Conservation (phyloP, 352 stramenopile genomes). For the Blastocystis sp. region DNA sequence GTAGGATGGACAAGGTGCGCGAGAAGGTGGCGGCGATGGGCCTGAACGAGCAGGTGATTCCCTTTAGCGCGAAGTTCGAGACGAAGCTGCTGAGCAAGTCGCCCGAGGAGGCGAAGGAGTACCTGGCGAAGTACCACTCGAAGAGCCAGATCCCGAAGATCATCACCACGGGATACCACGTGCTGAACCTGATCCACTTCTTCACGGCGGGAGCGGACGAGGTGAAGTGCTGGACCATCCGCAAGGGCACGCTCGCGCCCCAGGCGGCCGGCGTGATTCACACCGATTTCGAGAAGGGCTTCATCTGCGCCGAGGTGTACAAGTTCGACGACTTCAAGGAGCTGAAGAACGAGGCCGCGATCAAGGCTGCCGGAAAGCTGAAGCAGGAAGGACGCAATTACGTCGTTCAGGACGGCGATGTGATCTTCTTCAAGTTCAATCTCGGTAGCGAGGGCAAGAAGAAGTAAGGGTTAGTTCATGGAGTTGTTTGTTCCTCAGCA, state of each 20-base stretch:
- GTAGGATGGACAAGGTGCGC: slow-evolving; percentile 90
- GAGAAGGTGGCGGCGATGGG: slow-evolving; percentile 92
- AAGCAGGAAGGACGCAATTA: slow-evolving; percentile 85
- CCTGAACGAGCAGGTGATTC: slow-evolving; percentile 91
- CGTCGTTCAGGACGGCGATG: slow-evolving; percentile 84
- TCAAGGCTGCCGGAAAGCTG: slow-evolving; percentile 85
- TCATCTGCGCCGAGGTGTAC: slow-evolving; percentile 89
- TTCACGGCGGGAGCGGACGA: slow-evolving; percentile 98
- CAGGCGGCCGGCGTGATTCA: slow-evolving; percentile 98
- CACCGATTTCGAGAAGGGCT: slow-evolving; percentile 98
- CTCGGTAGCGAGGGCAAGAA: slow-evolving; percentile 78
- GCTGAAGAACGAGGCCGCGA: slow-evolving; percentile 76
- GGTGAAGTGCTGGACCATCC: slow-evolving; percentile 96
- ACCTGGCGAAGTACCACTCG: slow-evolving; percentile 74
- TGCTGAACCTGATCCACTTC: slow-evolving; percentile 96
- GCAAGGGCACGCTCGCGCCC: slow-evolving; percentile 87
- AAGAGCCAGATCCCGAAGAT: slow-evolving; percentile 91
- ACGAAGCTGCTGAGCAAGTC: slow-evolving; percentile 80
- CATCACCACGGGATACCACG: slow-evolving; percentile 93
- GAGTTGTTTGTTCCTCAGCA: slow-evolving; percentile 76
- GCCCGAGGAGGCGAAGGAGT: slow-evolving; percentile 71
- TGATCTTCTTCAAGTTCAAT: slow-evolving; percentile 88
- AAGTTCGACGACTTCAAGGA: slow-evolving; percentile 85
- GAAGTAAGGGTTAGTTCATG: slow-evolving; percentile 76
- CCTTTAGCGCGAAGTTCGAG: slow-evolving; percentile 97